Percentiles rank a stretch among this genome's conserved stretches.
These are phyloP conservation scores for Pontederia crassipes DNA, from an alignment of 176 grass and related monocot genomes.

Conservation along the genomic window DNA sequence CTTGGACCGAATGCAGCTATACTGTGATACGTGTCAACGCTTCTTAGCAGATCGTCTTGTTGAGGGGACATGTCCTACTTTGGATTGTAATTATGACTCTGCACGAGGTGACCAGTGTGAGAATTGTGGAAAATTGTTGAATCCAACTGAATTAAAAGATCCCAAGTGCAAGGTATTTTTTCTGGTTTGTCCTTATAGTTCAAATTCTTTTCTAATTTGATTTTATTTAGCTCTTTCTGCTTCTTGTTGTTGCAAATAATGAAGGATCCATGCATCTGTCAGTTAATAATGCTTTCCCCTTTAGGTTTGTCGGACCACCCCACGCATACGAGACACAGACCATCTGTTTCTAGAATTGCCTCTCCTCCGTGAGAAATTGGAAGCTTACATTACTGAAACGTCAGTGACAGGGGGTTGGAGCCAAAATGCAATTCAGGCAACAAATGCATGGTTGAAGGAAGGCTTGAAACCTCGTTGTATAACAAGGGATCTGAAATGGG, in stretches of 20 bases:
- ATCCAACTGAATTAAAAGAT: constrained; percentile 83
- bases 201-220: neutral
- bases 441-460: constrained; percentile 97
- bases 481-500: constrained; percentile 98
- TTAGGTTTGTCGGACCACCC: constrained; percentile 76
- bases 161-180: constrained; percentile 86
- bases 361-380: constrained; percentile 60
- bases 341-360: constrained; percentile 98
- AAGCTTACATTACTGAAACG: constrained; percentile 67
- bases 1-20: constrained; percentile 42
- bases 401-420: constrained; percentile 82
- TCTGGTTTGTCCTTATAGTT: neutral
- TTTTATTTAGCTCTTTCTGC: neutral
- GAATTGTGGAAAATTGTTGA: constrained; percentile 85
- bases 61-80: constrained; percentile 76
- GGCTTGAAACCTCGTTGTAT: constrained; percentile 83
- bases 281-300: too few species aligned
- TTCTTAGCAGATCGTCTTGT: constrained; percentile 95
- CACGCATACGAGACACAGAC: constrained; percentile 75
- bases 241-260: too few species aligned
- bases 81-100: constrained; percentile 57
- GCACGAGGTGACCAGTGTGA: constrained; percentile 97
- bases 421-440: constrained; percentile 97
- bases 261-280: too few species aligned
- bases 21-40: constrained; percentile 68